Base-by-base conservation (phyloP, 768 basidiomycete species). In the Crepidotus variabilis region DNA sequence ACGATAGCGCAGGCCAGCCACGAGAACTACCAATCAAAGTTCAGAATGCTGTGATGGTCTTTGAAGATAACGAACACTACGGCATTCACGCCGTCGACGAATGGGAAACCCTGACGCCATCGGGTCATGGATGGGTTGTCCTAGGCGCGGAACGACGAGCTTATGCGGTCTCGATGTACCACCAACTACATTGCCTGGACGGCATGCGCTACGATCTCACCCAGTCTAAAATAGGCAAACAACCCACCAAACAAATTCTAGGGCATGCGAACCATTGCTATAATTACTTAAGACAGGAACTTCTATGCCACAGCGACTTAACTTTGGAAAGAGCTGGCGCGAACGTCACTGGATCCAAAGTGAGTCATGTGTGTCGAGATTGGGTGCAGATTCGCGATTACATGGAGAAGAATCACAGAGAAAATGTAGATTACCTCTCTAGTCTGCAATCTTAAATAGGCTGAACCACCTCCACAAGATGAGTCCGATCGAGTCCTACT, bases 141-240 rank as follows among this genome's bases (percentile, higher is more conserved):
- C 54, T 61, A 13, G 47, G 52, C 5, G 51, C 52, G 21, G 13
- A 43, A 16, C 14, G 39, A 20, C 52, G 55, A 7, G 50, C 57
- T 13, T 61, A 53, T 39, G 60, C 57, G 6, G 55, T 61, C 3
- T 47, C 60, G 21, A 59, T 61, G 60, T 61, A 61, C 43, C 60
- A 61, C 52, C 60, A 61, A 46, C 48, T 61, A 2, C 60, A 61
- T 35, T 61, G 60, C 35, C 55, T 61, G 7, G 58, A 61, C 33
- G 50, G 55, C 21, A 56, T 61, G 43, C 60, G 60, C 11, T 58
- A 61, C 45, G 57, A 58, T 33, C 55, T 61, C 9, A 56, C 57
- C 43, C 39, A 43, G 18, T 43, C 39, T 14, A 43, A 20, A 43
- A 43, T 43, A 14, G 51, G 51, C 1, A 35, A 52, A 21, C 22